Evolutionary conservation across 176 grass and related monocot species (phyloP).

Genomic region (Miscanthus lutarioriparius): DNA sequence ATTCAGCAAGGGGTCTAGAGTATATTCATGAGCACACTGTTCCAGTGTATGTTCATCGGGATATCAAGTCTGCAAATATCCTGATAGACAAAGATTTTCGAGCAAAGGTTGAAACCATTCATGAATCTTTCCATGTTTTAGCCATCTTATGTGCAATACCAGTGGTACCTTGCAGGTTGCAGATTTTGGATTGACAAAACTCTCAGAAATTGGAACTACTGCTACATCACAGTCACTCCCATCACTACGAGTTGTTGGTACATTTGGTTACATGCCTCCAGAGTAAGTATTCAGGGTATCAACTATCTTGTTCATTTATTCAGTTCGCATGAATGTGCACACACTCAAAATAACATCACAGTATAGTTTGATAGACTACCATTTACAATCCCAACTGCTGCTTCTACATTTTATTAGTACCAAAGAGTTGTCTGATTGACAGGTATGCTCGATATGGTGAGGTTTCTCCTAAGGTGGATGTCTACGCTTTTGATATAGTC

Average conservation of each 20-base stretch:
- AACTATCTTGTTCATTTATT: background rate
- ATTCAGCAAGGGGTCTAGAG: constrained; percentile 76
- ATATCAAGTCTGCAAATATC: constrained; percentile 91
- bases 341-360: background rate
- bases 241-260: constrained; percentile 55
- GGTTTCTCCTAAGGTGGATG: constrained; percentile 73
- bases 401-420: background rate
- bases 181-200: constrained; percentile 82
- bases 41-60: constrained; percentile 73
- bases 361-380: background rate
- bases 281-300: constrained; percentile 51
- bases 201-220: constrained; percentile 51
- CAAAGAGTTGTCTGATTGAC: constrained; percentile 9
- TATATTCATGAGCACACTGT: constrained; percentile 80
- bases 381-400: background rate
- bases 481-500: constrained; percentile 75
- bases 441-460: constrained; percentile 78
- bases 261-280: constrained; percentile 90
- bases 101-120: constrained; percentile 53
- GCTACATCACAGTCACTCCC: constrained; percentile 33
- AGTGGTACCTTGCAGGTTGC: constrained; percentile 56
- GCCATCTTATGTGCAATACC: constrained; percentile 16
- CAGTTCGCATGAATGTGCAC: background rate
- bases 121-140: background rate
- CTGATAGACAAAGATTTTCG: constrained; percentile 70